Evolutionary conservation across 202 grass and related monocot genomes (phyloP), one percentile per base, ranked within the genome.

Genomic region (Saccharum hybrid): DNA sequence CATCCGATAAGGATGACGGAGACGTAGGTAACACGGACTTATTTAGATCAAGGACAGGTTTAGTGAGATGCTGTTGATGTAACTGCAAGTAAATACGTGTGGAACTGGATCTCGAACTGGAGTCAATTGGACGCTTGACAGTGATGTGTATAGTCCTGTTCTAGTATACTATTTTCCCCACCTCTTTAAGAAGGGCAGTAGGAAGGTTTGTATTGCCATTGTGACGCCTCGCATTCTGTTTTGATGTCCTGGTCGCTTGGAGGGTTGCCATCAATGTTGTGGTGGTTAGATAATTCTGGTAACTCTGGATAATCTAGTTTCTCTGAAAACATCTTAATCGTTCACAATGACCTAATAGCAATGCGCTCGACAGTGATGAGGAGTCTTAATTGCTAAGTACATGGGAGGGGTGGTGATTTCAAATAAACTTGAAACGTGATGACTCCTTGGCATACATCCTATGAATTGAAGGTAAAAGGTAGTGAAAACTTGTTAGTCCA

Each of bases 111-210:
- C 37, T 45, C 11, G 4, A 43, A 34, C 10, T 36, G 43, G 43
- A 78, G 36, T 68, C 45, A 66, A 34, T 19, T 63, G 80, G 18
- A 36, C 74, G 56, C 19, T 46, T 74, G 68, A 56, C 66, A 11
- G 26, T 4, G 61, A 57, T 66, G 34, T 61, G 21, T 60, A 2
- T 28, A 63, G 8, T 60, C 52, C 52, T 51, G 12, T 51, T 51
- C 14, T 34, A 34, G 33, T 34, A 4, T 34, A 0, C 4, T 36
- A 49, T 49, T 6, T 70, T 60, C 30, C 10, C 13, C 18, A 10
- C 48, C 56, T 39, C 3, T 63, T 30, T 43, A 39, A 63, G 8
- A 71, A 73, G 45, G 37, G 28, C 22, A 74, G 2, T 49, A 42
- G 34, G 52, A 30, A 80, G 51, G 31, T 39, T 43, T 48, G 28